Base-by-base conservation (phyloP, 441 rosid genomes). In the Pelargonium cotyledonis region DNA sequence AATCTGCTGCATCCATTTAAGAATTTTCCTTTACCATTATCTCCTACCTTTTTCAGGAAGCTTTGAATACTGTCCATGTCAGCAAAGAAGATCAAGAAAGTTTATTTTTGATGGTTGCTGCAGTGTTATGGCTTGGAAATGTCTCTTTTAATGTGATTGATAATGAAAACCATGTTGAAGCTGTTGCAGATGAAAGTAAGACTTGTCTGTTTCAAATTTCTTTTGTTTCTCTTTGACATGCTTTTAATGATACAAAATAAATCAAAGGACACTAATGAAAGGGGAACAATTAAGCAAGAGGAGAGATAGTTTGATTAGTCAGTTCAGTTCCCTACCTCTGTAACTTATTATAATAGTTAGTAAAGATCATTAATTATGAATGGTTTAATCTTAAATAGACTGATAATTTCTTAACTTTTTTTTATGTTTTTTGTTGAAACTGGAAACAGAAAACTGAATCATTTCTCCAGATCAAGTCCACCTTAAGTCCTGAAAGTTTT, bases 71-170 rank as follows among this genome's bases (percentile, higher is more conserved):
- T 84, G 99, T 95, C 75, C 99, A 95, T 82, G 89, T 92, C 69
- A 86, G 89, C 86, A 85, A 86, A 85, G 98, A 90, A 81, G 96
- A 95, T 82, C 99, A 95, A 75, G 98, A 95, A 68, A 89, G 87
- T 81, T 95, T 90, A 7, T 95, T 92, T 69, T 85, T 96, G 67
- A 92, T 92, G 97, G 93, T 95, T 76, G 88, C 99, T 74, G 97
- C 98, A 49, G 98, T 95, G 16, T 67, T 95, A 67, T 95, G 99
- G 98, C 80, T 95, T 69, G 99, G 99, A 83, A 88, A 95, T 75
- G 78, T 90, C 78, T 86, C 91, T n/a, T 92, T 95, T 81, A 69
- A 83, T 8, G 71, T 86, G 68, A 81, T 86, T 78, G 98, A 95
- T 84, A 92, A 86, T 80, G 99, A 95, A 83, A 89, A 90, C 82